A percentile compares a stretch with the other conserved stretches of the same genome.
phyloP scores from a whole-genome alignment of 371 early-diverging fungal species.

The Mucor velutinosus region DNA sequence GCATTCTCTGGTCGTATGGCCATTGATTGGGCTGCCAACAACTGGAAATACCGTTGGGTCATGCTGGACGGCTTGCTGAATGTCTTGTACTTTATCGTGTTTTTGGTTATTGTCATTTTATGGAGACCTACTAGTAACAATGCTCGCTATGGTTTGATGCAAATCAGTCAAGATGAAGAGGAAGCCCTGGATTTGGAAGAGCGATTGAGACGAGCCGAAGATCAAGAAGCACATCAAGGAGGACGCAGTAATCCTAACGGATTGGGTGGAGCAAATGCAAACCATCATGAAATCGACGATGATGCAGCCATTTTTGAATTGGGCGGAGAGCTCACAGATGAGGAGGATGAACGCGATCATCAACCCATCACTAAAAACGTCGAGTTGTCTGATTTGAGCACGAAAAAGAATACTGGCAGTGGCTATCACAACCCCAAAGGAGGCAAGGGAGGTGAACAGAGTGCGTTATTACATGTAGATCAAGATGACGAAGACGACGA shows the following conservation, averaged over 20 bases:
- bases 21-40: conserved; percentile 71
- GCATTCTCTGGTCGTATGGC: conserved; percentile 64
- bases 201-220: conserved; percentile 52
- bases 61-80: conserved; percentile 90
- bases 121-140: conserved; percentile 96
- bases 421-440: not conserved
- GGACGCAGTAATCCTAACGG: conserved; percentile 9
- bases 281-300: conserved; percentile 33
- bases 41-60: conserved; percentile 92
- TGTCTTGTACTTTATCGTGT: conserved; percentile 80
- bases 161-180: conserved; percentile 61
- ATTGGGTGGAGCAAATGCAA: conserved; percentile 3
- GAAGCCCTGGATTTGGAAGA: conserved; percentile 63
- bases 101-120: conserved; percentile 75
- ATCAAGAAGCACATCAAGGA: conserved; percentile 38
- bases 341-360: conserved; percentile 52
- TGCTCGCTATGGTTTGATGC: conserved; percentile 71
- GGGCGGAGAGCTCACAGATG: conserved; percentile 64
- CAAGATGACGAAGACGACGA: conserved; percentile 41
- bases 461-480: conserved; percentile 33
- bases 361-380: conserved; percentile 21
- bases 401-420: not conserved
- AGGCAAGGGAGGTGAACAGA: conserved; percentile 25
- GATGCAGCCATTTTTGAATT: conserved; percentile 67
- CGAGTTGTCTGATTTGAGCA: conserved; percentile 14